phyloP scores from a whole-genome alignment of 2,329 filamentous ascomycete species.

The Aspergillus caelatus region DNA sequence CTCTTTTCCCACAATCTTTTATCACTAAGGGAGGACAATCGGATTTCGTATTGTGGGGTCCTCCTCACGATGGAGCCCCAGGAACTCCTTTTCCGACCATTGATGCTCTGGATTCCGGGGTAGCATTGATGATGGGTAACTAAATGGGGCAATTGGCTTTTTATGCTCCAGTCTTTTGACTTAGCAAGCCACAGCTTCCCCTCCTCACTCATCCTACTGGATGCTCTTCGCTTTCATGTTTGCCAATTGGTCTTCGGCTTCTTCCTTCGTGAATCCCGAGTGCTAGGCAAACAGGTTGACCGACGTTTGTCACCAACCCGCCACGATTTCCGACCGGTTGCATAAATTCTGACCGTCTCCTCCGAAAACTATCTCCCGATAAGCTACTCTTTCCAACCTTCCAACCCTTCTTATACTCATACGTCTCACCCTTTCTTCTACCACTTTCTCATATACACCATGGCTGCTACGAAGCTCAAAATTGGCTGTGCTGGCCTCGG shows the following conservation, averaged over 20 bases:
- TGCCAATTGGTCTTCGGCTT: not conserved
- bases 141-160: not conserved
- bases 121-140: not conserved
- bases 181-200: not conserved
- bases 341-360: slow-evolving; percentile 6
- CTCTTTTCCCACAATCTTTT: not conserved
- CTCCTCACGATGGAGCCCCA: not conserved
- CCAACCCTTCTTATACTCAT: not conserved
- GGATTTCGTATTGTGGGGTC: slow-evolving; percentile 6
- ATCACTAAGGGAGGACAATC: not conserved
- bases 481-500: slow-evolving; percentile 54
- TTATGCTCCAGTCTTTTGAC: not conserved
- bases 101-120: slow-evolving; percentile 8
- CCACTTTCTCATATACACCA: slow-evolving; percentile 8
- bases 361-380: not conserved
- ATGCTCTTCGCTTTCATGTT: not conserved
- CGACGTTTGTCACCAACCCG: slow-evolving; percentile 2
- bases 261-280: not conserved
- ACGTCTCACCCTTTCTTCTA: not conserved
- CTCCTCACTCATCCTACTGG: not conserved
- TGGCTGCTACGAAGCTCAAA: slow-evolving; percentile 41
- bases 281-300: not conserved
- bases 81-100: slow-evolving; percentile 9
- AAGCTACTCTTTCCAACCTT: not conserved
- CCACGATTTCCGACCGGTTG: slow-evolving; percentile 7